phyloP scores from a whole-genome alignment of 768 basidiomycete genomes.

The Kwoniella sp. region DNA sequence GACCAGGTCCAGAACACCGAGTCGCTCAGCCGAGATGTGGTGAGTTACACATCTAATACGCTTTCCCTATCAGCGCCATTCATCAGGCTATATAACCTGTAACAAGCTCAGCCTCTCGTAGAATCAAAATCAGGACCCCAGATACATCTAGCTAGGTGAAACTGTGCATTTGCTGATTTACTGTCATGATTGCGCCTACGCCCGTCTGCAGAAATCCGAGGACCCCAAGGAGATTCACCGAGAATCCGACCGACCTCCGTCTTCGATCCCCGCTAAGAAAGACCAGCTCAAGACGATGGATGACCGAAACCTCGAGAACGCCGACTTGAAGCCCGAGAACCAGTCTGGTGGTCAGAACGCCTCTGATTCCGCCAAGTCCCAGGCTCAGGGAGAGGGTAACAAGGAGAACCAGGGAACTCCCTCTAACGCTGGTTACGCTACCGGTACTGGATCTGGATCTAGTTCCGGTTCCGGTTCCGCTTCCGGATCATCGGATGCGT shows the following conservation, averaged over 20 bases:
- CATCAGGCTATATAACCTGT: no score
- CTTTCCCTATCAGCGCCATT: no score
- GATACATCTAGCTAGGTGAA: no score
- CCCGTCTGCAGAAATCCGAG: conserved; percentile 11
- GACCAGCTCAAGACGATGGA: conserved; percentile 12
- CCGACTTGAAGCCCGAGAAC: conserved; percentile 10
- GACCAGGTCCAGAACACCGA: conserved; percentile 6
- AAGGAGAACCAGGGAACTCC: not conserved
- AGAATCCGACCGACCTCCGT: conserved; percentile 5
- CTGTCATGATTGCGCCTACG: not conserved
- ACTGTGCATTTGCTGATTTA: not conserved
- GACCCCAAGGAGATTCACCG: conserved; percentile 18
- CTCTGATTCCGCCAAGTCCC: conserved; percentile 12
- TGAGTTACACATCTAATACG: no score
- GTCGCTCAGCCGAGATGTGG: conserved; percentile 6
- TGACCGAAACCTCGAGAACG: conserved; percentile 4
- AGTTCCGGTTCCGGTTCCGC: not conserved
- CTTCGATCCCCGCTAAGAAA: conserved; percentile 12
- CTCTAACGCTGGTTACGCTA: not conserved
- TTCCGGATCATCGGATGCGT: not conserved
- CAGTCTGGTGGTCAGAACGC: conserved; percentile 17
- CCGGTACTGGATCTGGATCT: conserved; percentile 2
- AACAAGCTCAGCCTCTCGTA: no score
- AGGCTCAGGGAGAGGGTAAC: not conserved
- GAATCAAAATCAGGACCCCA: no score